Conservation (phyloP, 1,139 yeast species). For the Wickerhamomyces sp. region DNA sequence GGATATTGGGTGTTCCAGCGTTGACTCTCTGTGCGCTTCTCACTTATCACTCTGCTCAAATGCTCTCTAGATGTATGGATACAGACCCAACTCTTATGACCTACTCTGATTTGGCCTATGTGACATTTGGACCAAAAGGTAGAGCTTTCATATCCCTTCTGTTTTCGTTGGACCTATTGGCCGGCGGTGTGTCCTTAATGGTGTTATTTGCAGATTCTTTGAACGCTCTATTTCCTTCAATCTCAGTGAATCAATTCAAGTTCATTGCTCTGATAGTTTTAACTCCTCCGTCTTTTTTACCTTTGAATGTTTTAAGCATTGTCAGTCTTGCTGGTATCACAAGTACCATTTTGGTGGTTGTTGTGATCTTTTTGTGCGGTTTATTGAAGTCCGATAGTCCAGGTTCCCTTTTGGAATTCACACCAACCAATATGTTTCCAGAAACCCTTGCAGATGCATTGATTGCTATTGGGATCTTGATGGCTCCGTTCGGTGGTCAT, state of each 20-base stretch:
- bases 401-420: slow-evolving; percentile 62
- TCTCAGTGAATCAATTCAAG: slow-evolving; percentile 48
- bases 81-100: slow-evolving; percentile 76
- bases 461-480: slow-evolving; percentile 65
- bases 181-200: slow-evolving; percentile 72
- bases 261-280: slow-evolving; percentile 52
- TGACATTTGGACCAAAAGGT: slow-evolving; percentile 61
- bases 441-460: slow-evolving; percentile 41
- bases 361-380: slow-evolving; percentile 60
- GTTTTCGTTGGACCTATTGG: slow-evolving; percentile 72
- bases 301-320: slow-evolving; percentile 66
- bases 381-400: slow-evolving; percentile 47
- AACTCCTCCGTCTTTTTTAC: slow-evolving; percentile 62
- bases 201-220: slow-evolving; percentile 84
- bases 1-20: slow-evolving; percentile 58
- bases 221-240: slow-evolving; percentile 53
- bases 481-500: slow-evolving; percentile 92
- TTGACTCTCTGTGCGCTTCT: slow-evolving; percentile 52
- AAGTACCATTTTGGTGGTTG: slow-evolving; percentile 59
- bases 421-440: slow-evolving; percentile 49
- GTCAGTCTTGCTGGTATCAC: slow-evolving; percentile 72
- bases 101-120: slow-evolving; percentile 82
- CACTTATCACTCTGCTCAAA: slow-evolving; percentile 67
- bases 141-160: slow-evolving; percentile 61
- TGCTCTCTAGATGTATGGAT: slow-evolving; percentile 60